Base-by-base conservation (phyloP, 768 basidiomycete species). In the Rhizopogon salebrosus region DNA sequence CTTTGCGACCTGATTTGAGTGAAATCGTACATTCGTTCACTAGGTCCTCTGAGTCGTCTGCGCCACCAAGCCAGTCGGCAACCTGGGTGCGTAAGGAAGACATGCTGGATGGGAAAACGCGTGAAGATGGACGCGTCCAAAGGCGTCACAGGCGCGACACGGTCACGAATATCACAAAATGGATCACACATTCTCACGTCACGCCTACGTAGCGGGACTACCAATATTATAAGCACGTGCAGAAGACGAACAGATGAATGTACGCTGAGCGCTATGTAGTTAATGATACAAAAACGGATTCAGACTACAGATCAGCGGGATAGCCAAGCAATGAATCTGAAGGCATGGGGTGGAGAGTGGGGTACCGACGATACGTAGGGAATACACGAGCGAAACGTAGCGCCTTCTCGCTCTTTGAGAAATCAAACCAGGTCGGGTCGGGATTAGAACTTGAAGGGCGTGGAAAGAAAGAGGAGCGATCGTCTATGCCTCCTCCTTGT, bases 1-100 rank as follows among this genome's bases (percentile, higher is more conserved):
- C n/a, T 20, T 20, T 14, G 24, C 10, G 40, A 46, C 43, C 16
- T 3, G 42, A 42, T 31, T 31, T 31, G 26, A 49, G 40, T 26
- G 54, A 57, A 49, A 57, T 66, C 65, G 48, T 48, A 84, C 83
- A 84, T 77, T 85, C 80, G 50, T 72, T 66, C 26, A 79, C 58
- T 0, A 82, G 62, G 38, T 71, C 69, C 10, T 31, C 45, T 10
- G 31, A 46, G 18, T 78, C 73, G 23, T 69, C 63, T 18, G 57
- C 56, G 24, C 61, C 63, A 48, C 61, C 59, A 20, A 71, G 70
- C 51, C 58, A 20, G 16, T 57, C n/a, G 8, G 57, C 59, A 37
- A 69, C 52, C 26, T 71, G 55, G 34, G 38, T 42, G 52, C 59
- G 60, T 26, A 58, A 53, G 7, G 48, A 46, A 5, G 69, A 64